Conservation (phyloP, 2,329 filamentous ascomycete species). For the Hortaea sp. region DNA sequence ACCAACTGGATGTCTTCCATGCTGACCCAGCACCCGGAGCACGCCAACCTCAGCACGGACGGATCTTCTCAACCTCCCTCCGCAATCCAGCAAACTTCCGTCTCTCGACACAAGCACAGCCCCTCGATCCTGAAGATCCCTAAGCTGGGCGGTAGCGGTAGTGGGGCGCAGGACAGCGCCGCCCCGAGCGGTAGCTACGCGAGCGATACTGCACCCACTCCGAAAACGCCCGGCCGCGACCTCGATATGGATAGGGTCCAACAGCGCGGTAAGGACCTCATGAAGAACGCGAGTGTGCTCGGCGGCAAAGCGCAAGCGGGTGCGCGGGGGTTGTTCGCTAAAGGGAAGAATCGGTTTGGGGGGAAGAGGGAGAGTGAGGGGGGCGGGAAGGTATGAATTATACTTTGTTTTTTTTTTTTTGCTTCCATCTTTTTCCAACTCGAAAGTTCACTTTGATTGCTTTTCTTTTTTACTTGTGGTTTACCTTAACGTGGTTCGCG, state of each 20-base stretch:
- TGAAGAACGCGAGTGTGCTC: slow-evolving; percentile 68
- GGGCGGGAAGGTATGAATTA: slow-evolving; percentile 70
- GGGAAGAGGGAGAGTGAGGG: slow-evolving; percentile 47
- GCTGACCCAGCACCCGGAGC: slow-evolving; percentile 42
- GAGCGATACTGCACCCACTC: slow-evolving; percentile 5
- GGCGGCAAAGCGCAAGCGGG: slow-evolving; percentile 64
- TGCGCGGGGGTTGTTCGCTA: slow-evolving; percentile 82
- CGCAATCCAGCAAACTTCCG: slow-evolving; percentile 7
- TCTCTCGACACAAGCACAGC: slow-evolving; percentile 10
- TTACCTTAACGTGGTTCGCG: too few species aligned
- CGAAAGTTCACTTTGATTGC: too few species aligned
- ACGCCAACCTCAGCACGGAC: slow-evolving; percentile 34
- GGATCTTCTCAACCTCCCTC: slow-evolving; percentile 23
- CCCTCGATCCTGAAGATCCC: slow-evolving; percentile 18
- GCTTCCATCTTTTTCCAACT: too few species aligned
- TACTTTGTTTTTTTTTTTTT: slow-evolving; percentile 1
- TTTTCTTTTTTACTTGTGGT: too few species aligned
- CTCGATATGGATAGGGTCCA: slow-evolving; percentile 43
- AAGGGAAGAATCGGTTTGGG: slow-evolving; percentile 72
- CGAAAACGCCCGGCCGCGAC: background rate
- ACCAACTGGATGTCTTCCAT: slow-evolving; percentile 46
- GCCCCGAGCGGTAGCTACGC: background rate
- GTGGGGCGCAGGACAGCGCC: background rate
- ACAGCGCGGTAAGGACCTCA: slow-evolving; percentile 76
- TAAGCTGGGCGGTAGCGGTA: slow-evolving; percentile 4